These are phyloP conservation scores for Moricandia arvensis DNA, from an alignment of 345 rosid genomes.

Conservation along the genomic window DNA sequence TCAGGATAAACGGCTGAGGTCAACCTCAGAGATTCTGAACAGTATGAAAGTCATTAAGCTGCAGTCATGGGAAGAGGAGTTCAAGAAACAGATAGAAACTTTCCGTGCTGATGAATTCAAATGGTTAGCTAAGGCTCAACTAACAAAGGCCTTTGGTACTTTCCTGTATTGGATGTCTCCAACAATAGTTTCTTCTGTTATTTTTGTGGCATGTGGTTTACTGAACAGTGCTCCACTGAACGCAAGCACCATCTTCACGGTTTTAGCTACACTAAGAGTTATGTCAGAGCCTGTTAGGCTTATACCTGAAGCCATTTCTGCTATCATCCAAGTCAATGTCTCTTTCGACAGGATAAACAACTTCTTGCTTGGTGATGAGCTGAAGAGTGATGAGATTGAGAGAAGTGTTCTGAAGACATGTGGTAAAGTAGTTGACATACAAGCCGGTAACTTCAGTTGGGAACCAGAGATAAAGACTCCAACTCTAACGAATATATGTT, in stretches of 20 bases:
- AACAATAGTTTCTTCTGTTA: conserved; percentile 57
- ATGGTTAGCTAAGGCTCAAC: conserved; percentile 57
- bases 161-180: conserved; percentile 74
- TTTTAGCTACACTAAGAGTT: conserved; percentile 63
- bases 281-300: conserved; percentile 65
- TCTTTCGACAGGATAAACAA: conserved; percentile 55
- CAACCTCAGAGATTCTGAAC: conserved; percentile 65
- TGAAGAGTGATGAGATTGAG: conserved; percentile 42
- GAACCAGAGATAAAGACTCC: conserved; percentile 45
- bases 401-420: conserved; percentile 24
- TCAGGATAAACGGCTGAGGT: conserved; percentile 65
- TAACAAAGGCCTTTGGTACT: conserved; percentile 48
- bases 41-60: conserved; percentile 78
- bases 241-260: conserved; percentile 72
- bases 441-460: conserved; percentile 70
- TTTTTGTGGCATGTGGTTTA: conserved; percentile 62
- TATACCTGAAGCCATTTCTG: conserved; percentile 72
- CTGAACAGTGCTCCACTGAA: conserved; percentile 58
- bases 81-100: conserved; percentile 55
- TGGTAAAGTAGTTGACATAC: conserved; percentile 41
- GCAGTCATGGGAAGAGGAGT: conserved; percentile 81
- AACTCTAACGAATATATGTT: conserved; percentile 44
- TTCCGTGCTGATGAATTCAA: conserved; percentile 57
- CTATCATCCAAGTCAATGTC: conserved; percentile 70
- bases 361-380: conserved; percentile 66